These are phyloP conservation scores for Plasmodium inui DNA, from an alignment of 169 alveolate genomes.

Conservation along the genomic window DNA sequence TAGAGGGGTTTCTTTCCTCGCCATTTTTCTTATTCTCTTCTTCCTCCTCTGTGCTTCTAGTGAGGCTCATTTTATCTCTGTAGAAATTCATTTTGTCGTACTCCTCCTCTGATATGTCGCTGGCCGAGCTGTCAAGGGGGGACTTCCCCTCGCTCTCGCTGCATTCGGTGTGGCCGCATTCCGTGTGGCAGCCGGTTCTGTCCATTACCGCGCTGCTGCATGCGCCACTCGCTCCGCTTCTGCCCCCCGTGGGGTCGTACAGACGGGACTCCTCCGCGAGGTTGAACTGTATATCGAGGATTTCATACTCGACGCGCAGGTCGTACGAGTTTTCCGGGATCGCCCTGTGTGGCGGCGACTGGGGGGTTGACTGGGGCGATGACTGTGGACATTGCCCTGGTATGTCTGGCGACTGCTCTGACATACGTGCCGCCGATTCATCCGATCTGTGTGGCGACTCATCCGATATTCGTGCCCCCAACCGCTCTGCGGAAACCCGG, in stretches of 20 bases:
- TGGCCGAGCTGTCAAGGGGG: conserved; percentile 10
- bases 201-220: not conserved
- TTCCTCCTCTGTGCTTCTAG: not conserved
- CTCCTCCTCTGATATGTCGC: conserved; percentile 27
- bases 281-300: not conserved
- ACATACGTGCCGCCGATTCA: too few relatives aligned
- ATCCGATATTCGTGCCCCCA: not conserved
- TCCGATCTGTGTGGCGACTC: not conserved
- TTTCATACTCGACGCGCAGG: not conserved
- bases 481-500: not conserved
- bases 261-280: not conserved
- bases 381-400: not conserved
- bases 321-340: not conserved
- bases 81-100: conserved; percentile 49
- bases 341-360: not conserved
- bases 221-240: too few relatives aligned
- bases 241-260: not conserved
- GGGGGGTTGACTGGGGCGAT: not conserved
- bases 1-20: not conserved
- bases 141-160: conserved; percentile 18
- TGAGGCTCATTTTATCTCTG: conserved; percentile 35
- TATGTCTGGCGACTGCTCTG: too few relatives aligned
- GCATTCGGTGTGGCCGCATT: not conserved
- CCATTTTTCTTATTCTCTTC: not conserved
- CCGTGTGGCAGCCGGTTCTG: not conserved